A percentile compares a stretch with the other conserved stretches of the same genome.
phyloP scores from a whole-genome alignment of 768 basidiomycete species.

The Pholiota molesta region DNA sequence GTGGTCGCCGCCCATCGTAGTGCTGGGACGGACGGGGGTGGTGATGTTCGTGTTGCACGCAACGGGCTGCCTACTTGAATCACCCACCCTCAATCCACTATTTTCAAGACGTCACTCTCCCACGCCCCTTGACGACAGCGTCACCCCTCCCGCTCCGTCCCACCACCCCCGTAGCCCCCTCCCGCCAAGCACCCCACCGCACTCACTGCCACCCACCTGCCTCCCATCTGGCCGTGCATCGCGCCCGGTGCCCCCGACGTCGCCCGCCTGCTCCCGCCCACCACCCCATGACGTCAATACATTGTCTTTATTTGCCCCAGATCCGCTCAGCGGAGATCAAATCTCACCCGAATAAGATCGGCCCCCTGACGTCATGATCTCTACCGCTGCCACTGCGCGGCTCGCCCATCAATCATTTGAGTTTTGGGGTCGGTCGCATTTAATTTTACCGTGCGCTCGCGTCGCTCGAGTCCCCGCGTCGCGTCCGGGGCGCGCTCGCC shows the following conservation, averaged over 20 bases:
- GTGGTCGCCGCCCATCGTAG: conserved; percentile 81
- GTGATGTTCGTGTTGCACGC: background rate
- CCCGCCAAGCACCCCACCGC: background rate
- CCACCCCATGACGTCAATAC: background rate
- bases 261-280: no score
- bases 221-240: background rate
- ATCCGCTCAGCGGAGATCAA: background rate
- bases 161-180: background rate
- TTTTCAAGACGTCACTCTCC: conserved; percentile 20
- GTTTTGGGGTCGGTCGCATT: no score
- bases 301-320: conserved; percentile 1
- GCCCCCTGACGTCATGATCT: background rate
- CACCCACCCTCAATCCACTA: conserved; percentile 8
- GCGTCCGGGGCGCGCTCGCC: no score
- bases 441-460: no score
- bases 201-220: background rate
- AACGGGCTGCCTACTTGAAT: conserved; percentile 21
- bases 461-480: no score
- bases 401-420: background rate
- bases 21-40: background rate
- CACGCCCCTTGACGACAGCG: conserved; percentile 24
- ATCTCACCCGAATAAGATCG: background rate
- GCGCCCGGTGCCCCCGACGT: background rate
- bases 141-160: background rate
- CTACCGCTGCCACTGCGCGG: background rate